Evolutionary conservation across 352 stramenopile species (phyloP).

Genomic region (Phytophthora fragariae): DNA sequence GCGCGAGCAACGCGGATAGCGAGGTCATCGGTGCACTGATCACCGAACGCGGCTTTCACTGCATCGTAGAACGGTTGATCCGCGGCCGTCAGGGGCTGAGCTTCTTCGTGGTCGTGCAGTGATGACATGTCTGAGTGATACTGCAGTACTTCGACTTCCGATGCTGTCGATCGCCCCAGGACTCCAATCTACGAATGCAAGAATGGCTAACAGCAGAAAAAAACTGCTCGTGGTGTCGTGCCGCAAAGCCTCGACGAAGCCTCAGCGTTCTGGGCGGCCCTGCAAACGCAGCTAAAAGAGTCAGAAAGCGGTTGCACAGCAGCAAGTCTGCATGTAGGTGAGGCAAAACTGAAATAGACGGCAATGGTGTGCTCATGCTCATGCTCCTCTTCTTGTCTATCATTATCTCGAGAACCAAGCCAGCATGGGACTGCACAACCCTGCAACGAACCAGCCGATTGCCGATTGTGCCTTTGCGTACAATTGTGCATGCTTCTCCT

Average conservation of each 20-base stretch:
- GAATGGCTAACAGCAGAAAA: conserved; percentile 11
- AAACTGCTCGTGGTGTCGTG: conserved; percentile 25
- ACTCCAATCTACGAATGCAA: conserved; percentile 30
- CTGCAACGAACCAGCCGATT: conserved; percentile 1
- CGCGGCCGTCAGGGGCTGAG: conserved; percentile 49
- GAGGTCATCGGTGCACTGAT: conserved; percentile 68
- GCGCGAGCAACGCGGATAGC: conserved; percentile 67
- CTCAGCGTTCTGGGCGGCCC: conserved; percentile 28
- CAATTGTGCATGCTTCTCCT: neutral
- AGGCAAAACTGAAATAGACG: conserved; percentile 26
- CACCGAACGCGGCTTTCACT: conserved; percentile 58
- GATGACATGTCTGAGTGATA: conserved; percentile 28
- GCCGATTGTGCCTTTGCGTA: neutral
- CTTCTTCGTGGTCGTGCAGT: conserved; percentile 55
- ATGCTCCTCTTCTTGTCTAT: conserved; percentile 39
- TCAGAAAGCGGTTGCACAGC: conserved; percentile 25
- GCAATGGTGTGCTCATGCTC: conserved; percentile 13
- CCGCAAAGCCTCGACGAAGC: conserved; percentile 30
- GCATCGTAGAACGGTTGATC: conserved; percentile 72
- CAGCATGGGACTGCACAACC: neutral
- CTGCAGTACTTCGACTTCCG: conserved; percentile 2
- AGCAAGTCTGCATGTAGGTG: conserved; percentile 20
- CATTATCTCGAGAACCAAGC: conserved; percentile 37
- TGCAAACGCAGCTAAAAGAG: conserved; percentile 24
- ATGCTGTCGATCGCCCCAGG: neutral